A percentile compares a stretch with the other conserved stretches of the same genome.
Evolutionary conservation across 106 monocot species (phyloP).

Genomic region (Platanthera guangdongensis): DNA sequence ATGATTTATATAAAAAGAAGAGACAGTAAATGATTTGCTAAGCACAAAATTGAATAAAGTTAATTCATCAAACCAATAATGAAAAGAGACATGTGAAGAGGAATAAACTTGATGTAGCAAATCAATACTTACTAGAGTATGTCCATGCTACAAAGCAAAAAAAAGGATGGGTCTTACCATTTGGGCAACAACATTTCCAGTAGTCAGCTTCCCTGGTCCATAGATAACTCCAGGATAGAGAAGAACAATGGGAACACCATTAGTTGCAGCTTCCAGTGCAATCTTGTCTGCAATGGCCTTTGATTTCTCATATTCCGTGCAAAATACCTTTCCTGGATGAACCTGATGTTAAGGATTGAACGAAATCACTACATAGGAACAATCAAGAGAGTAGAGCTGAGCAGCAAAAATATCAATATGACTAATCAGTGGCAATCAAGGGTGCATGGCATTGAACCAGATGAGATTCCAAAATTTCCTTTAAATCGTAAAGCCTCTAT

Average conservation of each 20-base stretch:
- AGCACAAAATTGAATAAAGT: not conserved
- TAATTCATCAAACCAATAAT: not conserved
- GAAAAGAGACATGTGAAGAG: not conserved
- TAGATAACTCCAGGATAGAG: constrained; percentile 96
- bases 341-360: constrained; percentile 33
- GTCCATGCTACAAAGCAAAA: not conserved
- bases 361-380: not conserved
- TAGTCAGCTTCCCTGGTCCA: constrained; percentile 76
- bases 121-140: not conserved
- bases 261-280: constrained; percentile 69
- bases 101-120: not conserved
- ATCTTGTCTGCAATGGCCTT: constrained; percentile 71
- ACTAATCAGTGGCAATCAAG: not conserved
- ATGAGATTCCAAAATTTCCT: too few relatives aligned
- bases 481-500: too few relatives aligned
- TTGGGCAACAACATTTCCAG: constrained; percentile 74
- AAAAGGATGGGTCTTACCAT: constrained; percentile 43
- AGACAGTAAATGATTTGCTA: not conserved
- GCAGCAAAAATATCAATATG: not conserved
- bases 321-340: constrained; percentile 65
- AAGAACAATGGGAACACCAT: constrained; percentile 75
- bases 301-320: constrained; percentile 97
- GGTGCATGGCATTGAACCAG: not conserved
- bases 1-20: not conserved
- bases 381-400: not conserved